Base-by-base conservation (phyloP, 306 rosid genomes). In the Dalbergia cochinchinensis region DNA sequence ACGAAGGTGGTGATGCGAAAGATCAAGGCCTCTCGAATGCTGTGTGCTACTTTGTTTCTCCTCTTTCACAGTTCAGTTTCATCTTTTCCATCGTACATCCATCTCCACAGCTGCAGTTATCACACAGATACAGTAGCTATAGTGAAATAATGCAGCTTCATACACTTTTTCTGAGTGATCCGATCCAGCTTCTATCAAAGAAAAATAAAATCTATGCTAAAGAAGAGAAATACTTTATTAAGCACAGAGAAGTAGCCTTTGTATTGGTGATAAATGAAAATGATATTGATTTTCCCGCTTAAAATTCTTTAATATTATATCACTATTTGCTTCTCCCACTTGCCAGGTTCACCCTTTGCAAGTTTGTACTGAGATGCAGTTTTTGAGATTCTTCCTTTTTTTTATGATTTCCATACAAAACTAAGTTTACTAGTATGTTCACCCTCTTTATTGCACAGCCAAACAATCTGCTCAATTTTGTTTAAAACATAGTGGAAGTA, bases 371-470 rank as follows among this genome's bases (percentile, higher is more conserved):
- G 9, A 42, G 47, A 68, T 81, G 31, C 19, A 48, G 63, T 41
- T 69, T 41, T 62, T 44, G 50, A 61, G 34, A 57, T 33, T 50
- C 37, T 57, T 47, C 58, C 13, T 58, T 8, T 10, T 42, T 54
- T 31, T 37, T 83, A 64, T 44, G 42, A 37, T 68, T 79, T 61
- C 48, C 67, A 19, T 45, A 71, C 65, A 69, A 22, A 35, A 45
- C 5, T 7, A 50, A 42, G 33, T 48, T 76, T 20, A 42, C 55
- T 26, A 31, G 57, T 68, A 71, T 78, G 16, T 67, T 15, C 11
- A n/a, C 34, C 67, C 48, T 20, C 65, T 16, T 26, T 39, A 55
- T 74, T 44, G 6, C 61, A 16, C 51, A 63, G 19, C 51, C 60
- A 57, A 61, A 59, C 41, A 59, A 8, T 41, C 61, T 54, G 47